Evolutionary conservation across 495 filamentous ascomycete genomes (phyloP).

Genomic region (Penicillium lagena): DNA sequence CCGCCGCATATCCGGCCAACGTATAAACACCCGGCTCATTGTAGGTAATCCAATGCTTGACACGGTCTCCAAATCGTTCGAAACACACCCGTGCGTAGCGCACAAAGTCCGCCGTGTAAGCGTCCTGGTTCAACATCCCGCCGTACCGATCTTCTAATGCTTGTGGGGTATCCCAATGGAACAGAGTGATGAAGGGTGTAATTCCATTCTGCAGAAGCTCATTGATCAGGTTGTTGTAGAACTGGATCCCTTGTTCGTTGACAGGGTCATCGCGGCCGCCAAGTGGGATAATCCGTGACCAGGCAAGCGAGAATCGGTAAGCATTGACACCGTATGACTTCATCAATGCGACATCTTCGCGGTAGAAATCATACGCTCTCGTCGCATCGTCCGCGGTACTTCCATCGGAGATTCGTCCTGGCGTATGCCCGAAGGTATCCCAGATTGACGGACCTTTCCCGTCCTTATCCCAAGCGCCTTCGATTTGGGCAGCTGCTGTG

Average conservation of each 20-base stretch:
- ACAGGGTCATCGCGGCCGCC: constrained; percentile 26
- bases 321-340: constrained; percentile 56
- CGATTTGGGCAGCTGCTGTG: constrained; percentile 51
- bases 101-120: constrained; percentile 39
- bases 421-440: constrained; percentile 63
- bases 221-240: constrained; percentile 39
- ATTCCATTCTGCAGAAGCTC: constrained; percentile 35
- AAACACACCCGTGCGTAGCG: constrained; percentile 42
- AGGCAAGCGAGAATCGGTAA: constrained; percentile 68
- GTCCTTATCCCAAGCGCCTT: constrained; percentile 59
- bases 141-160: constrained; percentile 40
- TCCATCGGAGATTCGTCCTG: constrained; percentile 63
- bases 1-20: constrained; percentile 42
- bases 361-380: constrained; percentile 63
- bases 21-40: constrained; percentile 43
- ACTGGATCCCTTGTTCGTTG: constrained; percentile 37
- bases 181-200: constrained; percentile 43
- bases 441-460: constrained; percentile 66
- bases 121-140: constrained; percentile 37
- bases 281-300: constrained; percentile 62
- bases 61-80: constrained; percentile 33
- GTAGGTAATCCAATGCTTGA: constrained; percentile 46
- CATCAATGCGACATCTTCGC: constrained; percentile 65
- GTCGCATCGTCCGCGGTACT: constrained; percentile 60
- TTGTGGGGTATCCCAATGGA: constrained; percentile 46